Conservation (phyloP, 2,329 filamentous ascomycete species). For the Raffaelea albimanens region DNA sequence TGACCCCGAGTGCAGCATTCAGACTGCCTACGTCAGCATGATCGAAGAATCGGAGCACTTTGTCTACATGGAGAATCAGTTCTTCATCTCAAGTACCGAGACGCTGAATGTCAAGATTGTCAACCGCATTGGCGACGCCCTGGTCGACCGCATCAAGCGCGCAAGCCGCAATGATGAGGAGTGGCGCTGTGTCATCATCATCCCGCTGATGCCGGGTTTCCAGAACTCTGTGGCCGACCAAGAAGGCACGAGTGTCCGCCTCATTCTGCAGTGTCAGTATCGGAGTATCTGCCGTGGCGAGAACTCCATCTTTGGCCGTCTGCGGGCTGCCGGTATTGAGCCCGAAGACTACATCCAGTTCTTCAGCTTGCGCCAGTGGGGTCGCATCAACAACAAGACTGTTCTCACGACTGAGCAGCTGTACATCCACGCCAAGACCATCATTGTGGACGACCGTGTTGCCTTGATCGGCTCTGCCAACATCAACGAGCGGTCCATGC, state of each 20-base stretch:
- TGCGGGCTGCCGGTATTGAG: constrained; percentile 72
- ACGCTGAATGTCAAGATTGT: constrained; percentile 80
- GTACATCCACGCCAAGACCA: constrained; percentile 96
- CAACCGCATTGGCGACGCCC: constrained; percentile 88
- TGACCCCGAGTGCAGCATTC: constrained; percentile 85
- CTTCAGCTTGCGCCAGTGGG: constrained; percentile 87
- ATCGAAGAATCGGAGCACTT: constrained; percentile 95
- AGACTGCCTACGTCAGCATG: constrained; percentile 88
- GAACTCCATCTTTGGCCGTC: constrained; percentile 79
- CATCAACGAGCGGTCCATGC: constrained; percentile 95
- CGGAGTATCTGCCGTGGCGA: constrained; percentile 92
- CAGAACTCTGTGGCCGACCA: constrained; percentile 92
- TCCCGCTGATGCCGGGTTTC: constrained; percentile 96
- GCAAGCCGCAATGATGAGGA: constrained; percentile 76
- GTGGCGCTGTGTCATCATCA: constrained; percentile 83
- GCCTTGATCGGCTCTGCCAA: constrained; percentile 95
- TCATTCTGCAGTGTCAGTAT: constrained; percentile 97
- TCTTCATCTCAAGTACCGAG: constrained; percentile 90
- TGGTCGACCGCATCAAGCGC: constrained; percentile 83
- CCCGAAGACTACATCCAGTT: constrained; percentile 95
- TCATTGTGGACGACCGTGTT: constrained; percentile 88
- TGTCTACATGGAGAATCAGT: constrained; percentile 98
- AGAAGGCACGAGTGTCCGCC: constrained; percentile 84
- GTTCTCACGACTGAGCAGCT: constrained; percentile 87
- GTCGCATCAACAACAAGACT: constrained; percentile 74